These are phyloP conservation scores for Candida hispaniensis DNA, from an alignment of 805 yeast species.

Conservation along the genomic window DNA sequence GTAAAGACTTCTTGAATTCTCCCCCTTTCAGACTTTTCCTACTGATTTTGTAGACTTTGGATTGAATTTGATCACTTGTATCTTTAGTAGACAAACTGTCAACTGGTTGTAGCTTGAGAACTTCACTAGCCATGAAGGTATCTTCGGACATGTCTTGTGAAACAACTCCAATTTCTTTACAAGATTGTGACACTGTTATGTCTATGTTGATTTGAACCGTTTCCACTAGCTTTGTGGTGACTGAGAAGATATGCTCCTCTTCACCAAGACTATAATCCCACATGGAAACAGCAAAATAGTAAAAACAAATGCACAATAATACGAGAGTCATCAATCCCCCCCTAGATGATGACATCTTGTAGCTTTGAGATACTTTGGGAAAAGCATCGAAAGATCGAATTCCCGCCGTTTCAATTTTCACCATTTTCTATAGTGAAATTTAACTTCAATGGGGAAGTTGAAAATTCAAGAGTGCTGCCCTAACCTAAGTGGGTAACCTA, in stretches of 20 bases:
- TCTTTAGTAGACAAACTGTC: constrained; percentile 39
- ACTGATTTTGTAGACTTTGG: constrained; percentile 11
- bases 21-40: constrained; percentile 1
- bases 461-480: too few species aligned
- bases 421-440: too few species aligned
- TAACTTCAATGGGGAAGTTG: too few species aligned
- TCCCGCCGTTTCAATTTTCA: constrained; percentile 3
- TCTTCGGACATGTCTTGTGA: constrained; percentile 73
- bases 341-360: constrained; percentile 59
- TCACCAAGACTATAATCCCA: constrained; percentile 80
- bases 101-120: constrained; percentile 54
- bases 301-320: constrained; percentile 49
- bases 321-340: constrained; percentile 67
- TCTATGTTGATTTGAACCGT: constrained; percentile 66
- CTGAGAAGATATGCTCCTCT: constrained; percentile 64
- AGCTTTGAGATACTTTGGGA: constrained; percentile 61
- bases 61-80: constrained; percentile 9
- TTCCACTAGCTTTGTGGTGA: constrained; percentile 50
- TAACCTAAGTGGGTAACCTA: too few species aligned
- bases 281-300: constrained; percentile 71
- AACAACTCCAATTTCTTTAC: constrained; percentile 62
- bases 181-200: constrained; percentile 72
- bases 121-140: constrained; percentile 64
- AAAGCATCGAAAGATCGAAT: constrained; percentile 52
- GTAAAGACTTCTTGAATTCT: constrained; percentile 1